phyloP scores from a whole-genome alignment of 345 rosid species.

The Gossypium longicalyx region DNA sequence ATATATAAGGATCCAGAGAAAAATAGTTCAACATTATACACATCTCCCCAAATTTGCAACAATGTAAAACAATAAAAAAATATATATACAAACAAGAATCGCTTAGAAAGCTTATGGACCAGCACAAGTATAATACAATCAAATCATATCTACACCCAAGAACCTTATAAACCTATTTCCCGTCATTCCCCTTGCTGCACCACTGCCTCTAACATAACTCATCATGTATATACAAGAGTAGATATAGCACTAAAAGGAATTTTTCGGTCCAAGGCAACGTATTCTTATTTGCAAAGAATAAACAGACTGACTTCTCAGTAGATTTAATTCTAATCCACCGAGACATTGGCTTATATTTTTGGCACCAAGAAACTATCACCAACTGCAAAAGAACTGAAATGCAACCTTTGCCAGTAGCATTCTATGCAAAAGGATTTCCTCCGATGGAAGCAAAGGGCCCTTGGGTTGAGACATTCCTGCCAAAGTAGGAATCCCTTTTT shows the following conservation, averaged over 20 bases:
- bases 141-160: not conserved
- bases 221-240: not conserved
- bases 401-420: constrained; percentile 6
- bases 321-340: not conserved
- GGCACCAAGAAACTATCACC: not conserved
- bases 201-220: not conserved
- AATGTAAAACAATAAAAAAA: not conserved
- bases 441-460: constrained; percentile 74
- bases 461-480: constrained; percentile 60
- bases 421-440: constrained; percentile 87
- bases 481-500: not conserved
- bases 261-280: not conserved
- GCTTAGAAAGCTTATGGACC: not conserved
- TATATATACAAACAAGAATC: not conserved
- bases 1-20: not conserved
- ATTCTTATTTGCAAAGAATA: not conserved
- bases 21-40: not conserved
- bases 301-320: not conserved
- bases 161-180: not conserved
- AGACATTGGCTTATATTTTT: not conserved
- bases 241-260: not conserved
- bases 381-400: not conserved
- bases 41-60: not conserved
- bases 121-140: not conserved
- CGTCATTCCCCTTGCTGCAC: not conserved